phyloP scores from a whole-genome alignment of 768 basidiomycete species.

The Mycena alexandri region DNA sequence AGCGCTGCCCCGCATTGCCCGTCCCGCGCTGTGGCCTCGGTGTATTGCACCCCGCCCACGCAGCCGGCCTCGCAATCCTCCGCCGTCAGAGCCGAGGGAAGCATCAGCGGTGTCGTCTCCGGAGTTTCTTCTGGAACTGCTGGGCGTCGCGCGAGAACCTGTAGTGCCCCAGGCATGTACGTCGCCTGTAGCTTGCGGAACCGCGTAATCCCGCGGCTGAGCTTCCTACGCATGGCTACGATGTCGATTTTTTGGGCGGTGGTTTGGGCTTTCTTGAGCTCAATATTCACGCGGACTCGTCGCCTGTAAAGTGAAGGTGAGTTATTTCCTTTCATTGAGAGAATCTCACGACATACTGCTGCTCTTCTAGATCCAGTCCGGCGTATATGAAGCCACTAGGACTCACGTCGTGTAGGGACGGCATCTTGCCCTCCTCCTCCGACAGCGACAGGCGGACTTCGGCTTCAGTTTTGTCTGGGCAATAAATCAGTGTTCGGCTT shows the following conservation, averaged over 20 bases:
- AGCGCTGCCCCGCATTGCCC: slow-evolving; percentile 26
- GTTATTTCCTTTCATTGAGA: slow-evolving; percentile 20
- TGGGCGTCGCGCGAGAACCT: background rate
- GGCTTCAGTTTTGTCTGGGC: slow-evolving; percentile 13
- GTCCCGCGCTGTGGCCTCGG: slow-evolving; percentile 16
- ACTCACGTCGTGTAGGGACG: slow-evolving; percentile 10
- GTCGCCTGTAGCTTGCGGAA: slow-evolving; percentile 16
- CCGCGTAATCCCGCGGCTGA: slow-evolving; percentile 2
- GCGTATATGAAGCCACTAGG: slow-evolving; percentile 5
- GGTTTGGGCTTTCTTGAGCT: slow-evolving; percentile 25
- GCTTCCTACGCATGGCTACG: too few species aligned
- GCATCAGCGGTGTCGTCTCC: slow-evolving; percentile 9
- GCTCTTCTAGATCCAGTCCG: slow-evolving; percentile 11
- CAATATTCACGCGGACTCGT: background rate
- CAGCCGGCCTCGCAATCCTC: too few species aligned
- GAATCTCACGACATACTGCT: too few species aligned
- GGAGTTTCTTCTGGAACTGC: too few species aligned
- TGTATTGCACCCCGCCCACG: background rate
- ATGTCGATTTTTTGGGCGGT: too few species aligned
- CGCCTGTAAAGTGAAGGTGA: slow-evolving; percentile 2
- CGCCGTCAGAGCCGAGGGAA: too few species aligned
- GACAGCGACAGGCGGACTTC: slow-evolving; percentile 7
- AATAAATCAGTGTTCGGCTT: too few species aligned
- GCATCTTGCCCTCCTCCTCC: slow-evolving; percentile 1
- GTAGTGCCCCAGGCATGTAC: slow-evolving; percentile 10